A percentile compares a stretch with the other conserved stretches of the same genome.
Conservation (phyloP, 2,329 filamentous ascomycete species). For the Sclerotinia glacialis region DNA sequence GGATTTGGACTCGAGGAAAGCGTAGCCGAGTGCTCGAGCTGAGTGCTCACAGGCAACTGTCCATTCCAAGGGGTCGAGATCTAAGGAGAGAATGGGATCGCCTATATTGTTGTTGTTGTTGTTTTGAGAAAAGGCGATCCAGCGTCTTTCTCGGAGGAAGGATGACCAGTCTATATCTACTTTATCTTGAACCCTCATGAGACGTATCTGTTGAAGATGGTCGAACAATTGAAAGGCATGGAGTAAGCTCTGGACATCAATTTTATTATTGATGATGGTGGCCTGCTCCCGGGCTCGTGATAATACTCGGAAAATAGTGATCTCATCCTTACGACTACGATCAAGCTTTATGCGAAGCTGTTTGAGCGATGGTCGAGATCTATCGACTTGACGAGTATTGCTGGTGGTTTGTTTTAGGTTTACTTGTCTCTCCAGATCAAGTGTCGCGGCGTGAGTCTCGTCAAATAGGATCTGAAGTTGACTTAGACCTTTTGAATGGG, state of each 20-base stretch:
- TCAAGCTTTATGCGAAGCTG: conserved; percentile 23
- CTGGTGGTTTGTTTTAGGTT: conserved; percentile 11
- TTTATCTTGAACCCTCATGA: conserved; percentile 59
- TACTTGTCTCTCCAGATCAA: conserved; percentile 20
- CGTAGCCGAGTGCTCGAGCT: conserved; percentile 55
- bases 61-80: conserved; percentile 56
- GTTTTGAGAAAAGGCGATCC: conserved; percentile 27
- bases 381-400: conserved; percentile 20
- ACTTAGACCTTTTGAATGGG: conserved; percentile 13
- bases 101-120: conserved; percentile 8
- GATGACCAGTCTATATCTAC: conserved; percentile 54
- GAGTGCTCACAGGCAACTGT: conserved; percentile 60
- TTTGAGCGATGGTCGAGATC: conserved; percentile 22
- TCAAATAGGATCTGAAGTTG: conserved; percentile 19
- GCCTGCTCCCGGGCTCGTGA: conserved; percentile 32
- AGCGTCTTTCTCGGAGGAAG: conserved; percentile 45
- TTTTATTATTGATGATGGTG: conserved; percentile 28
- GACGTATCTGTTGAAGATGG: conserved; percentile 61
- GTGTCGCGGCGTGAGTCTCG: conserved; percentile 18
- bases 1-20: conserved; percentile 54
- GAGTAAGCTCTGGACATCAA: conserved; percentile 30
- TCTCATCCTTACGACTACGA: conserved; percentile 24
- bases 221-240: conserved; percentile 48
- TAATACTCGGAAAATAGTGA: conserved; percentile 27
- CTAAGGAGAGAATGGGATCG: conserved; percentile 44